A percentile compares a stretch with the other conserved stretches of the same genome.
These are phyloP conservation scores for Annulohypoxylon bovei DNA, from an alignment of 495 filamentous ascomycete species.

Conservation along the genomic window DNA sequence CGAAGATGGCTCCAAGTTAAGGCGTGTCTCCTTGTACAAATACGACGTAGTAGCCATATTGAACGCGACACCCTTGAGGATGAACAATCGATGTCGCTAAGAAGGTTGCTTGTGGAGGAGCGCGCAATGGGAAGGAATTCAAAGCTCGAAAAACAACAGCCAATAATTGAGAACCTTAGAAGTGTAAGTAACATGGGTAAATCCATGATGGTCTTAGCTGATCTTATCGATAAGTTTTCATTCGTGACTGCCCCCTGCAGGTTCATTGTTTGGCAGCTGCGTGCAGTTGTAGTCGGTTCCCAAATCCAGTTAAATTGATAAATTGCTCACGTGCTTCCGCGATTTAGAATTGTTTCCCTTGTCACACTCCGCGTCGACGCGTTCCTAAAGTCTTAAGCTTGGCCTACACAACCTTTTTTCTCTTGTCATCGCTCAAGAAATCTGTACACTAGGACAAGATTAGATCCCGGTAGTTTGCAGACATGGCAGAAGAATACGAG, in stretches of 20 bases:
- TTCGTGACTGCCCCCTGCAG: background rate
- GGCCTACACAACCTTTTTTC: background rate
- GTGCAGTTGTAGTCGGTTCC: background rate
- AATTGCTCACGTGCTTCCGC: slow-evolving; percentile 46
- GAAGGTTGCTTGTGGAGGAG: slow-evolving; percentile 15
- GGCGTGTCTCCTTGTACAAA: slow-evolving; percentile 86
- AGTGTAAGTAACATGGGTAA: background rate
- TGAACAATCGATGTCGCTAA: slow-evolving; percentile 14
- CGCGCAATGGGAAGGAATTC: slow-evolving; percentile 25
- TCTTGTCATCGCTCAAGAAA: background rate
- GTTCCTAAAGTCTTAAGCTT: slow-evolving; percentile 23
- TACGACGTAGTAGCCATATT: slow-evolving; percentile 58
- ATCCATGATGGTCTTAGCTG: slow-evolving; percentile 1
- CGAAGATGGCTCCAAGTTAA: slow-evolving; percentile 80
- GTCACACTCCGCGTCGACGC: slow-evolving; percentile 43
- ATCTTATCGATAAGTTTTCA: slow-evolving; percentile 32
- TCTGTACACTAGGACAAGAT: background rate
- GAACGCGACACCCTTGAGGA: slow-evolving; percentile 40
- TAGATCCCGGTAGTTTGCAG: background rate
- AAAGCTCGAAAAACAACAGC: slow-evolving; percentile 33
- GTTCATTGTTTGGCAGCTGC: background rate
- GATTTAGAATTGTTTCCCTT: slow-evolving; percentile 44
- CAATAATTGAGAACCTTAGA: background rate
- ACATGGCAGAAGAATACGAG: slow-evolving; percentile 54
- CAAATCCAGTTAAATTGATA: slow-evolving; percentile 9